Base-by-base conservation (phyloP, 2,329 filamentous ascomycete genomes). In the Verticillium albo-atrum region DNA sequence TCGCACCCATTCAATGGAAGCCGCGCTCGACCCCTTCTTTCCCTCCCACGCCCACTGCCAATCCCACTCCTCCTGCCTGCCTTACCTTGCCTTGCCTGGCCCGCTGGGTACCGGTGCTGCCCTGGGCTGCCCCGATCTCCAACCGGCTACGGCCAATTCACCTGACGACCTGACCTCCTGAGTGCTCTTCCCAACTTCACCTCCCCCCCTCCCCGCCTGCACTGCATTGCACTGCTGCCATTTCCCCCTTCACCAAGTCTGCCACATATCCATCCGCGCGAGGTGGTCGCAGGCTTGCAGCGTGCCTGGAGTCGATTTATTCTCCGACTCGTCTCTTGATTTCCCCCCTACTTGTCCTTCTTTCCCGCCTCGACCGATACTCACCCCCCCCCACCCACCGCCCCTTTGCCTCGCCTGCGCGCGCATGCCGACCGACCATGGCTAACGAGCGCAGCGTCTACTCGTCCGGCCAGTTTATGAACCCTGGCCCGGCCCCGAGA, bases 401-500 rank as follows among this genome's bases (percentile, higher is more conserved):
- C 37, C 37, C 37, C 37, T 47, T 47, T 47, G 37, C 20, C 37
- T 47, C 37, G 37, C 37, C 37, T 47, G 37, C 57, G 55, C 57
- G 55, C 54, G 52, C 53, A 56, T 57, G 60, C 60, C 55, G 42
- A 59, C 27, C 66, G 60, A 70, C 60, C 57, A 70, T 69, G 66
- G 62, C 62, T 61, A 65, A 67, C 62, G 56, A 64, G 60, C 68
- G 62, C 68, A 87, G 83, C 71, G 75, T 82, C 67, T 88, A 87
- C 70, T 77, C 82, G 50, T 78, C 79, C 65, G 84, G 81, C 68
- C 85, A 87, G 74, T 98, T 98, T 79, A 96, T 98, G 90, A 98
- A 98, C 75, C 92, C 95, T 63, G 92, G 95, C 65, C 94, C 95
- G 68, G 94, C 95, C 66, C 95, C 95, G 65, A 89, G 90, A 69